These are phyloP conservation scores for Linnemannia zychae DNA, from an alignment of 192 early-diverging fungal species.

Conservation along the genomic window DNA sequence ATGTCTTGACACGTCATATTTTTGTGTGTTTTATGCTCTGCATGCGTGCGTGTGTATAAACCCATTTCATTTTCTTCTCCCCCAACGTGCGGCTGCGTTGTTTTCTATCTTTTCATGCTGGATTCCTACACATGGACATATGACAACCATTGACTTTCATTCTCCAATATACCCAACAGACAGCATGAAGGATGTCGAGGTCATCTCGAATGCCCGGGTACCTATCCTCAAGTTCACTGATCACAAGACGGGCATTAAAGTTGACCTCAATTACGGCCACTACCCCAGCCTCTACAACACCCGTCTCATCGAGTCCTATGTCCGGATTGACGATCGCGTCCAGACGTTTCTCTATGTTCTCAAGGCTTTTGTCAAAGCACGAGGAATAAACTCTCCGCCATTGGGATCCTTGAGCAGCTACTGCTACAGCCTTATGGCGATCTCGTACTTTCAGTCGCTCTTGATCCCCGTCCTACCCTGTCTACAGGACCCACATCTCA, in stretches of 20 bases:
- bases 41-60: background rate
- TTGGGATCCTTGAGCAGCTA: slow-evolving; percentile 46
- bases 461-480: slow-evolving; percentile 34
- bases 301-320: slow-evolving; percentile 46
- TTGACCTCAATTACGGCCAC: slow-evolving; percentile 52
- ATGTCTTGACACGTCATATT: background rate
- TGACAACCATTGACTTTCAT: slow-evolving; percentile 2
- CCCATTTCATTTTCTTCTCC: background rate
- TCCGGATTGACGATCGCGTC: slow-evolving; percentile 49
- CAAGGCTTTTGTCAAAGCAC: slow-evolving; percentile 52
- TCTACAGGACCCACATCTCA: slow-evolving; percentile 51
- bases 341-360: slow-evolving; percentile 40
- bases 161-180: slow-evolving; percentile 4
- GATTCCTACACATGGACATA: background rate
- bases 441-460: slow-evolving; percentile 48
- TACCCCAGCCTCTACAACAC: slow-evolving; percentile 51
- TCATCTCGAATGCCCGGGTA: slow-evolving; percentile 35
- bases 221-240: slow-evolving; percentile 50
- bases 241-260: slow-evolving; percentile 49
- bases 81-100: background rate
- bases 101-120: background rate
- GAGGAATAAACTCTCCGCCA: slow-evolving; percentile 42
- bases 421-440: slow-evolving; percentile 52
- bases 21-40: background rate
- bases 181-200: slow-evolving; percentile 56